These are phyloP conservation scores for Rosa lucieae DNA, from an alignment of 306 rosid genomes.

Conservation along the genomic window DNA sequence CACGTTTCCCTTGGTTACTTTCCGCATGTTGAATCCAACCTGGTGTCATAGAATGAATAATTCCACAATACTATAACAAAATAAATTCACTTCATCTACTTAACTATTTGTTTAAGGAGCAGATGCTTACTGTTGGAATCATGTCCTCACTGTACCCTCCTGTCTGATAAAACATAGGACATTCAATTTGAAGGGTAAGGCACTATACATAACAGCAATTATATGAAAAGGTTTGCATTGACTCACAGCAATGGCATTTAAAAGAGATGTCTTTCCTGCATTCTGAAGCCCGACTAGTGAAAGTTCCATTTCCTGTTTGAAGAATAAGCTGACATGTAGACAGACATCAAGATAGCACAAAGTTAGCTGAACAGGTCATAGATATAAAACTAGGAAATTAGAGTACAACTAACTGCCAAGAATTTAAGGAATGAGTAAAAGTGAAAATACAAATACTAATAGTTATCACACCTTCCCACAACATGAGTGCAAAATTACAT, in stretches of 20 bases:
- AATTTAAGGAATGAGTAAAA: neutral
- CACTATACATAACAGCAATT: slow-evolving; percentile 7
- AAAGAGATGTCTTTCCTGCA: slow-evolving; percentile 93
- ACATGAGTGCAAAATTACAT: neutral
- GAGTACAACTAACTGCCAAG: neutral
- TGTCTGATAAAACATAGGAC: slow-evolving; percentile 56
- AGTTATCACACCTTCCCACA: neutral
- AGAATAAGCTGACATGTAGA: slow-evolving; percentile 60
- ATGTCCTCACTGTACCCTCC: slow-evolving; percentile 95
- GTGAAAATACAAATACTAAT: neutral
- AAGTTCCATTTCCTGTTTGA: slow-evolving; percentile 98
- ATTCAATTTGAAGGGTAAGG: slow-evolving; percentile 27
- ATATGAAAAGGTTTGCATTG: slow-evolving; percentile 15
- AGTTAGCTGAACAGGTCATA: neutral
- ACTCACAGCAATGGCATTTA: slow-evolving; percentile 92
- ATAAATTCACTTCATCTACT: neutral
- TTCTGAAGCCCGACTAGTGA: slow-evolving; percentile 95
- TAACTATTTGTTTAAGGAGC: slow-evolving; percentile 13
- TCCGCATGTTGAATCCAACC: slow-evolving; percentile 96
- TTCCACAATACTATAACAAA: neutral
- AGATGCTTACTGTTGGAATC: slow-evolving; percentile 89
- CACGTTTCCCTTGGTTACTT: slow-evolving; percentile 91
- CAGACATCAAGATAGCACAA: slow-evolving; percentile 11
- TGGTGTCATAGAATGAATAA: slow-evolving; percentile 26
- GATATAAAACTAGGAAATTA: neutral